phyloP scores from a whole-genome alignment of 169 alveolate species.

The Plasmodium reichenowi region DNA sequence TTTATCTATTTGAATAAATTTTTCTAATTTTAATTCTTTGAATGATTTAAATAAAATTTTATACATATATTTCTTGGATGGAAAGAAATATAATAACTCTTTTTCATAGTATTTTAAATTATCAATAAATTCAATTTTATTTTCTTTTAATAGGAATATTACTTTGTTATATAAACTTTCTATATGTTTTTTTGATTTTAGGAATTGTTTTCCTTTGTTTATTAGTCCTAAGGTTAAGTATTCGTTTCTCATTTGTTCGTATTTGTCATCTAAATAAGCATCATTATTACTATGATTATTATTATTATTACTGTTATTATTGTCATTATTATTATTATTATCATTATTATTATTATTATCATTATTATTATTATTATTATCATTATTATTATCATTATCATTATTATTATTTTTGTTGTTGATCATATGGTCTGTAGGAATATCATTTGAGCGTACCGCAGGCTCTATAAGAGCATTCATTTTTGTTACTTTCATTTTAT shows the following conservation, averaged over 20 bases:
- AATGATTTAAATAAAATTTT: constrained; percentile 17
- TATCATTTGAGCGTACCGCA: too few species aligned
- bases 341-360: background rate
- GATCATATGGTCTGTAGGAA: too few species aligned
- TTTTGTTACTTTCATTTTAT: background rate
- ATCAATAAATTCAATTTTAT: constrained; percentile 9
- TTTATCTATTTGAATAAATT: constrained; percentile 31
- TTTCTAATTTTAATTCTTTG: constrained; percentile 18
- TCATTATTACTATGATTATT: background rate
- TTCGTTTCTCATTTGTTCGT: background rate
- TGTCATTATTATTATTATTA: background rate
- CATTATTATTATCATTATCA: background rate
- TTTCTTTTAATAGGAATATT: constrained; percentile 18
- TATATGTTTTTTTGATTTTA: constrained; percentile 30
- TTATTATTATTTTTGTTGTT: background rate
- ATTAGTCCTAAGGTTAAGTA: constrained; percentile 16
- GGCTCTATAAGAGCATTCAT: too few species aligned
- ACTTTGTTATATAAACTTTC: constrained; percentile 24
- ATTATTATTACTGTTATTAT: background rate
- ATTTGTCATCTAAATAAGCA: background rate
- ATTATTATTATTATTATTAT: background rate
- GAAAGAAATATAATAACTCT: constrained; percentile 52
- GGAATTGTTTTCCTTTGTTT: constrained; percentile 29
- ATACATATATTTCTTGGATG: constrained; percentile 45
- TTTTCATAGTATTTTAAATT: constrained; percentile 25